Base-by-base conservation (phyloP, 345 rosid species). In the Litchi chinensis region DNA sequence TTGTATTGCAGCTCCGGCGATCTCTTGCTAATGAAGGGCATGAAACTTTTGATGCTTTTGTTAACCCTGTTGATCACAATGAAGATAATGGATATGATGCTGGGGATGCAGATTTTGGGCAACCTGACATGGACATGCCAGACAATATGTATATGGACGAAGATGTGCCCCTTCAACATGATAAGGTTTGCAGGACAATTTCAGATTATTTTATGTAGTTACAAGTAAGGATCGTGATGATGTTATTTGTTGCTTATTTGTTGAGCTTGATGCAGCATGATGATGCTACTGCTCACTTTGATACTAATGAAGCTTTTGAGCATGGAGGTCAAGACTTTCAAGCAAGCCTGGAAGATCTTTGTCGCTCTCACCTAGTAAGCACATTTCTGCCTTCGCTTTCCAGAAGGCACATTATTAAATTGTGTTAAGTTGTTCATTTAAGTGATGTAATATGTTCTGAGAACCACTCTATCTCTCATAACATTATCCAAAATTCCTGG, bases 361-460 rank as follows among this genome's bases (percentile, higher is more conserved):
- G 98, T 79, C 97, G 93, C 63, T 93, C 94, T 78, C 99, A 96
- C 86, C 89, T 96, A 57, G 99, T 96, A 88, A 89, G 89, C 74
- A 76, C 70, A 19, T 43, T 59, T 76, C 21, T 48, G 74, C 3
- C 4, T 32, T 57, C 28, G 39, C 66, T 24, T 40, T 10, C 62
- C 7, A 7, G 15, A 60, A 69, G 10, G 66, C n/a, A 22, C 13
- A 28, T 18, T 43, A 15, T 62, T 8, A 41, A 65, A 8, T 22
- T 24, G 21, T 62, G 24, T 74, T 15, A 44, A 43, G 41, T 24
- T 43, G 19, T 64, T 79, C 65, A 5, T 79, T 60, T 52, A 68
- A 48, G 44, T 50, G 70, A 46, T 32, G 5, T 10, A 73, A 70
- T 39, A 68, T 19, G 10, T 77, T 65, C 11, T 21, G 21, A n/a